These are phyloP conservation scores for Fusarium caatingaense DNA, from an alignment of 2,329 filamentous ascomycete genomes.

Conservation along the genomic window DNA sequence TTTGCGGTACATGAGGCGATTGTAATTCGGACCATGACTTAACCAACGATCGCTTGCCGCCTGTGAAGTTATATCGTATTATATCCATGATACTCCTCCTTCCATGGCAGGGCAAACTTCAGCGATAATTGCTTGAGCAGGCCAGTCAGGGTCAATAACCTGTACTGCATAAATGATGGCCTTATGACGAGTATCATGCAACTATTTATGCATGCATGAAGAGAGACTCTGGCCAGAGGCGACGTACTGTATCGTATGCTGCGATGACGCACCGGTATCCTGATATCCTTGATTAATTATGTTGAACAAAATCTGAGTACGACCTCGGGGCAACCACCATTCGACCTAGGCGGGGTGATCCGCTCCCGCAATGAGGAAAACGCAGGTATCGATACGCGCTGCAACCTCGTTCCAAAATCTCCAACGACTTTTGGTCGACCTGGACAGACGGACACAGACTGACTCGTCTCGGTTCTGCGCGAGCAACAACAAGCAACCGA, in stretches of 20 bases:
- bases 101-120: not conserved
- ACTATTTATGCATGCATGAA: constrained; percentile 13
- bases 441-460: not conserved
- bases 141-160: not conserved
- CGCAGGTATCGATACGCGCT: constrained; percentile 1
- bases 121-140: not conserved
- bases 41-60: not conserved
- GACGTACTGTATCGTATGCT: constrained; percentile 1
- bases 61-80: not conserved
- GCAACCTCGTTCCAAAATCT: constrained; percentile 10
- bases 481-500: constrained; percentile 10
- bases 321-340: constrained; percentile 20
- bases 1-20: not conserved
- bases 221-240: constrained; percentile 6
- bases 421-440: not conserved
- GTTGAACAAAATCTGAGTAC: constrained; percentile 30
- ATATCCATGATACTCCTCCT: constrained; percentile 12
- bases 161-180: constrained; percentile 6
- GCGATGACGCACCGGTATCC: constrained; percentile 18
- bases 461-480: not conserved
- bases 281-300: constrained; percentile 9
- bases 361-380: constrained; percentile 10
- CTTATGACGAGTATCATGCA: constrained; percentile 18
- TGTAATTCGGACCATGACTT: not conserved
- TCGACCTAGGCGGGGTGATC: constrained; percentile 34